Evolutionary conservation across 371 early-diverging fungal genomes (phyloP).

Genomic region (Mortierella sp.): DNA sequence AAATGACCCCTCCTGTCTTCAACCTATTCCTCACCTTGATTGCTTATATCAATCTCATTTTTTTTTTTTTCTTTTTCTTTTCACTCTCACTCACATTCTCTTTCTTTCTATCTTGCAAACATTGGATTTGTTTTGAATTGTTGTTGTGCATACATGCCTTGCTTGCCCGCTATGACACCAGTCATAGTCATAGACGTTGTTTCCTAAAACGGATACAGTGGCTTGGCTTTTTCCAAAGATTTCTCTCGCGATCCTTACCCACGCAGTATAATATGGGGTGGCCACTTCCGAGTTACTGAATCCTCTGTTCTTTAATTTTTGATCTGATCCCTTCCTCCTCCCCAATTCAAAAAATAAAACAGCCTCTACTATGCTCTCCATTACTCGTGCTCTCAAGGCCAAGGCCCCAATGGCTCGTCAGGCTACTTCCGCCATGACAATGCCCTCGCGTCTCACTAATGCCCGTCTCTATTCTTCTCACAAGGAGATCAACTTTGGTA

Average conservation of each 20-base stretch:
- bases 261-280: not conserved
- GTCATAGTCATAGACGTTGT: no score
- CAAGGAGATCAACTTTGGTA: slow-evolving; percentile 97
- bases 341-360: slow-evolving; percentile 9
- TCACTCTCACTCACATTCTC: no score
- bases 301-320: slow-evolving; percentile 16
- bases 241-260: not conserved
- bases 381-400: slow-evolving; percentile 57
- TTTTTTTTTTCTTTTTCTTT: no score
- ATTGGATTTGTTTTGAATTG: no score
- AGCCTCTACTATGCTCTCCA: slow-evolving; percentile 42
- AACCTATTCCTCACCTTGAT: no score
- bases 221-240: not conserved
- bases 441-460: slow-evolving; percentile 49
- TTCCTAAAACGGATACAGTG: not conserved
- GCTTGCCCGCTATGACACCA: no score
- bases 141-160: no score
- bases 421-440: slow-evolving; percentile 28
- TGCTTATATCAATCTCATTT: no score
- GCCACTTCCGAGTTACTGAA: not conserved
- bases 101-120: no score
- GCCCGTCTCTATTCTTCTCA: slow-evolving; percentile 86
- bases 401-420: slow-evolving; percentile 51
- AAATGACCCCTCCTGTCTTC: no score
- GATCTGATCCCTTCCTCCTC: slow-evolving; percentile 16